Evolutionary conservation across 75 land plant species (phyloP).

Genomic region (Selaginella tamariscina): DNA sequence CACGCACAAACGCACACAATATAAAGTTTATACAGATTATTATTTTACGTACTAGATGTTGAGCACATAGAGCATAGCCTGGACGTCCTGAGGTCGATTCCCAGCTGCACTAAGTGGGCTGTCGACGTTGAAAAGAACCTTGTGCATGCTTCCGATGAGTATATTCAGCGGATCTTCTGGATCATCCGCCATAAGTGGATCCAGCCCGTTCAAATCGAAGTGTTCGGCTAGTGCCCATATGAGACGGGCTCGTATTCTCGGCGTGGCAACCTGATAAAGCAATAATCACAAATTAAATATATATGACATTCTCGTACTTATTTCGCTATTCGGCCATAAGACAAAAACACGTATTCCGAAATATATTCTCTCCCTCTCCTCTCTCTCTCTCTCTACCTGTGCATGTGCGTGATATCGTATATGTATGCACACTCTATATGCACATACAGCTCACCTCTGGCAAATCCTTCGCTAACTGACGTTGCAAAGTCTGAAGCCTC

Average conservation of each 20-base stretch:
- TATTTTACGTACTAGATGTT: no score
- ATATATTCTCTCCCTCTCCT: no score
- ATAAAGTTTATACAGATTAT: no score
- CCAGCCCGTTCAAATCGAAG: slow-evolving; percentile 80
- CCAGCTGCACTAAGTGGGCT: slow-evolving; percentile 48
- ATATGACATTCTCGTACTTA: no score
- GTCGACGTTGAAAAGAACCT: slow-evolving; percentile 80
- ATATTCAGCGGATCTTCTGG: slow-evolving; percentile 93
- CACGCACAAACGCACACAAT: no score
- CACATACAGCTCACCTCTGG: slow-evolving; percentile 45
- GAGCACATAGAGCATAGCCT: slow-evolving; percentile 84
- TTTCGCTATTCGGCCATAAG: no score
- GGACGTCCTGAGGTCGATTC: slow-evolving; percentile 92
- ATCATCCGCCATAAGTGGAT: slow-evolving; percentile 96
- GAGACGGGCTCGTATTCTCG: slow-evolving; percentile 73
- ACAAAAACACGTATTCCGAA: no score
- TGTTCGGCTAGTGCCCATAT: slow-evolving; percentile 92
- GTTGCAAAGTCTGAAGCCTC: slow-evolving; percentile 70
- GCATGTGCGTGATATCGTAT: no score
- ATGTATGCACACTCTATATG: background rate
- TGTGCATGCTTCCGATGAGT: slow-evolving; percentile 74
- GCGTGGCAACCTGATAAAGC: slow-evolving; percentile 66
- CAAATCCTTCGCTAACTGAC: slow-evolving; percentile 66
- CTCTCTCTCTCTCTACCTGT: no score
- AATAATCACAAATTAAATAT: no score